phyloP scores from a whole-genome alignment of 768 basidiomycete species.

The Lentinula detonsa region DNA sequence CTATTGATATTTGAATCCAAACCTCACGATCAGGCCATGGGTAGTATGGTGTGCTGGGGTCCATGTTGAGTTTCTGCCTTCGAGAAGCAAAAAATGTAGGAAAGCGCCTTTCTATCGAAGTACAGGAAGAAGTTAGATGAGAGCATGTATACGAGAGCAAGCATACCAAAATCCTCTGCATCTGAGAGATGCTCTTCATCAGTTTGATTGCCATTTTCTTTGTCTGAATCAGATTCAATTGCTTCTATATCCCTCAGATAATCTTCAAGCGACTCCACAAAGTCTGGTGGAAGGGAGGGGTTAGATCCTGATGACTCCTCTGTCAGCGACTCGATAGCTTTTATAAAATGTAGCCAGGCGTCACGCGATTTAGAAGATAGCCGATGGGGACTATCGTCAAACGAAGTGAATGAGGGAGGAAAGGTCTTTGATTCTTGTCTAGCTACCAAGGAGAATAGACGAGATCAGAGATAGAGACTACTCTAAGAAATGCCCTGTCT shows the following conservation, averaged over 20 bases:
- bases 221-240: background rate
- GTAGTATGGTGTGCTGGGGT: background rate
- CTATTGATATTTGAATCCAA: background rate
- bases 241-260: background rate
- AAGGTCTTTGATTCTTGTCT: no score
- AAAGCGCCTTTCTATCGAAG: background rate
- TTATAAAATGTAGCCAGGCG: no score
- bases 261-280: background rate
- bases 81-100: background rate
- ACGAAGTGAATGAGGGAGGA: no score
- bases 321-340: no score
- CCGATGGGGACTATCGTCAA: no score
- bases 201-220: background rate
- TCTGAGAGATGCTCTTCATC: background rate
- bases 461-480: no score
- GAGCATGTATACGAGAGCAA: no score
- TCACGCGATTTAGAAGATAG: no score
- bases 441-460: no score
- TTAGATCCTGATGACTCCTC: background rate
- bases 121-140: background rate
- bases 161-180: background rate
- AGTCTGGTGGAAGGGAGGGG: background rate
- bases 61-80: background rate
- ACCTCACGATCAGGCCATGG: slow-evolving; percentile 12
- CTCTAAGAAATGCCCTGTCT: no score